Base-by-base conservation (phyloP, 176 grass and related monocot genomes). In the Musa beccarii region DNA sequence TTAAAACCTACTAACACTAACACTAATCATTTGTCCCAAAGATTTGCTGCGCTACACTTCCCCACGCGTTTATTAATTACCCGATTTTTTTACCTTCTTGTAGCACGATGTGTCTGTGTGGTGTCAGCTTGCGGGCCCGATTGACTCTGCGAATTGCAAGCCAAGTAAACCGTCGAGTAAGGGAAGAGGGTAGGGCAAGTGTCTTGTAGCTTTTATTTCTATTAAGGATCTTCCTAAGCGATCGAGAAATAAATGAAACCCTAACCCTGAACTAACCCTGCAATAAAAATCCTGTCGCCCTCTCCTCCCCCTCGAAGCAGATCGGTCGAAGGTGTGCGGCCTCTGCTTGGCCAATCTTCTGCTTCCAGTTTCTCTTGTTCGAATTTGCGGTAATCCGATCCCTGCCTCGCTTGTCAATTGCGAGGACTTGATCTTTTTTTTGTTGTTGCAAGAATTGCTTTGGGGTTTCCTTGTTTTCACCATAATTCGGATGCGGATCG, bases 241-340 rank as follows among this genome's bases (percentile, higher is more conserved):
- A 61, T 61, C 57, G 15, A 61, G 57, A 61, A 61, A n/a, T 61
- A 61, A 61, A 61, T 61, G n/a, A 61, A 61, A 61, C 57, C 57
- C 57, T 61, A 61, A 61, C 57, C 56, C 56, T 59, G n/a, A 14
- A 14, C 56, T 59, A 59, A 59, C 19, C 57, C 57, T 21, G 17
- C 17, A n/a, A 61, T n/a, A 9, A 61, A 61, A 61, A 61, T 61
- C 57, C n/a, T 8, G n/a, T 43, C 34, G 4, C 34, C 4, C 34
- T 5, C 3, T 5, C 3, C 2, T 9, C 19, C 16, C 16, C 57
- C 57, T 61, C 55, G 57, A 61, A 61, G 19, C 14, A 61, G 57
- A 20, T 61, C n/a, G 57, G 17, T 61, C 17, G 57, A 19, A 43
- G 34, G 15, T 61, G 0, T 20, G 57, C 21, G 16, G 57, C 15